Conservation (phyloP, 1,139 yeast genomes). For the Wickerhamiella infanticola region DNA sequence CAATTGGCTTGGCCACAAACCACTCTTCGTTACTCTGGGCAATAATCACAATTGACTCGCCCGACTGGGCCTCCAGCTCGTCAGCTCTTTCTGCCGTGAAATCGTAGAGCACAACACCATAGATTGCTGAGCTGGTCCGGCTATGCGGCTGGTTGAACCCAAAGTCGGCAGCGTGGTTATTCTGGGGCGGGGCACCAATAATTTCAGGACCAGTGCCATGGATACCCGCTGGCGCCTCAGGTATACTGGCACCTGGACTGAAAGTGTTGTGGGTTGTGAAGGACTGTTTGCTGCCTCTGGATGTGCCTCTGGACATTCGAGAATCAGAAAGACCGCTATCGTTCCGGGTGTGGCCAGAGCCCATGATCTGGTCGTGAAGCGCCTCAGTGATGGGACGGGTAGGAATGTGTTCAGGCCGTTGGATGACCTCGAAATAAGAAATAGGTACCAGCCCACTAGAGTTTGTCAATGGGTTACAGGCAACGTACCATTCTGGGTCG, state of each 20-base stretch:
- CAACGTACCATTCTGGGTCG: constrained; percentile 70
- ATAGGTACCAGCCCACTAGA: constrained; percentile 78
- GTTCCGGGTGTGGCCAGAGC: constrained; percentile 1
- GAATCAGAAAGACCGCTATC: not conserved
- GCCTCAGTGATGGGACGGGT: constrained; percentile 20
- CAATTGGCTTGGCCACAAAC: constrained; percentile 95
- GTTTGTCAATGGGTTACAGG: constrained; percentile 70
- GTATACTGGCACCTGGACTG: not conserved
- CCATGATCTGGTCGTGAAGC: constrained; percentile 5
- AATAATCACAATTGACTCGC: constrained; percentile 81
- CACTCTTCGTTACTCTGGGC: constrained; percentile 95
- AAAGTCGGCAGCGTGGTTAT: not conserved
- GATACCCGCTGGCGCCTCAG: not conserved
- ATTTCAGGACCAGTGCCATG: not conserved
- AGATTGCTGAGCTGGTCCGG: constrained; percentile 27
- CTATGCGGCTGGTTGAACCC: not conserved
- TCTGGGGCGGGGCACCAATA: constrained; percentile 1
- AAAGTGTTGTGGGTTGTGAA: not conserved
- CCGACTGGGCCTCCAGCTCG: constrained; percentile 69
- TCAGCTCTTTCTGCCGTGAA: constrained; percentile 82
- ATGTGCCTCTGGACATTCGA: not conserved
- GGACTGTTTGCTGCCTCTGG: not conserved
- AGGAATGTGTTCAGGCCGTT: constrained; percentile 36
- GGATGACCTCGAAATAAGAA: constrained; percentile 65
- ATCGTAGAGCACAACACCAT: constrained; percentile 61